These are phyloP conservation scores for Ophiosphaerella narmari DNA, from an alignment of 2,329 filamentous ascomycete species.

Conservation along the genomic window DNA sequence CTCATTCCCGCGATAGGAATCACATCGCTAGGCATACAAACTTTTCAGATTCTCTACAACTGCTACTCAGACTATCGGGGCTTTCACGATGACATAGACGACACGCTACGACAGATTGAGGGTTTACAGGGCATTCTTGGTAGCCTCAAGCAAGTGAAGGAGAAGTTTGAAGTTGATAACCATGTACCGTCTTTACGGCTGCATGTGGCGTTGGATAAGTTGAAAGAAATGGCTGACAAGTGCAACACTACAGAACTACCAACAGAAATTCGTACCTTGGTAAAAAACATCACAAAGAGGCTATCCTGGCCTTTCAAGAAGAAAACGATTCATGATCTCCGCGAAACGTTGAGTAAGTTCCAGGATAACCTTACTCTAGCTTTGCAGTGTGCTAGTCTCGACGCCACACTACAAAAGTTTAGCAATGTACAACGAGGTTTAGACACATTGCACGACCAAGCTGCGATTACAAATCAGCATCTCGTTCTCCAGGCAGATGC, in stretches of 20 bases:
- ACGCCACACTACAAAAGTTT: too few relatives aligned
- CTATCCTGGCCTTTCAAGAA: too few relatives aligned
- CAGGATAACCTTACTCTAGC: too few relatives aligned
- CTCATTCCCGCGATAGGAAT: slow-evolving; percentile 10
- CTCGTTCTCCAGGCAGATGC: too few relatives aligned
- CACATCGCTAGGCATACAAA: slow-evolving; percentile 13
- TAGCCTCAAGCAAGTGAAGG: slow-evolving; percentile 6
- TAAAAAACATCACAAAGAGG: too few relatives aligned
- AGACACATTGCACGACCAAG: too few relatives aligned
- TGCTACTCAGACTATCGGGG: slow-evolving; percentile 10
- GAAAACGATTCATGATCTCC: too few relatives aligned
- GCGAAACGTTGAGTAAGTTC: too few relatives aligned
- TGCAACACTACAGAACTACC: neutral
- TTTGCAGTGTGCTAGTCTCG: too few relatives aligned
- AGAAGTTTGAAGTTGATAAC: slow-evolving; percentile 6
- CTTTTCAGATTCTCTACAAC: slow-evolving; percentile 14
- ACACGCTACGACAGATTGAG: slow-evolving; percentile 2
- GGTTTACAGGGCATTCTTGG: slow-evolving; percentile 7
- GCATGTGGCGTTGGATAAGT: slow-evolving; percentile 1
- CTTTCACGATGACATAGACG: slow-evolving; percentile 9
- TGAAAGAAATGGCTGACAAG: neutral
- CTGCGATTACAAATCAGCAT: too few relatives aligned
- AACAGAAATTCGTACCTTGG: too few relatives aligned
- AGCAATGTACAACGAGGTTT: too few relatives aligned
- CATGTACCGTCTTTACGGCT: slow-evolving; percentile 8